Evolutionary conservation across 2,329 filamentous ascomycete genomes (phyloP).

Genomic region (Didymosphaeria variabile): DNA sequence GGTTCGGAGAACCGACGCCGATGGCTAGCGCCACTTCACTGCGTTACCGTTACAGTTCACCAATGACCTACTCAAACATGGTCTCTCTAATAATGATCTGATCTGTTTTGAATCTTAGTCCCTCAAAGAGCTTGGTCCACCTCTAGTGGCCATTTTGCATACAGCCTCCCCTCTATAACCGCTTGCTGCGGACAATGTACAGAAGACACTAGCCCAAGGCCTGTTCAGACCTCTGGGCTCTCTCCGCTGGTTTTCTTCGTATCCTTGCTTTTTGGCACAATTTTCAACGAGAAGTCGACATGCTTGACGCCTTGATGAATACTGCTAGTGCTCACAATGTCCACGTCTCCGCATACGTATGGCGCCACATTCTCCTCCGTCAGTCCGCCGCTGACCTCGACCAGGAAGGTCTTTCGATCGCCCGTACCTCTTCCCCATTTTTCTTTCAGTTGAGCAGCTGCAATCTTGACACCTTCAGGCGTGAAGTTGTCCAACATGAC

Average conservation of each 20-base stretch:
- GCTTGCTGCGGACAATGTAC: neutral
- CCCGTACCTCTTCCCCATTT: conserved; percentile 75
- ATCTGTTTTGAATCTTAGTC: neutral
- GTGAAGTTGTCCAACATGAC: conserved; percentile 98
- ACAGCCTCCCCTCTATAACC: neutral
- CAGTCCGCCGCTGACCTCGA: conserved; percentile 93
- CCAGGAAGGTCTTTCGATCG: conserved; percentile 70
- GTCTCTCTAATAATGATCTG: too few species aligned
- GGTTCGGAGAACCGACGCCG: conserved; percentile 1
- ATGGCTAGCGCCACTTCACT: neutral
- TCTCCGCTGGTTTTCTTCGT: conserved; percentile 21
- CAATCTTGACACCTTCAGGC: conserved; percentile 76
- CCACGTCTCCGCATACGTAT: conserved; percentile 85
- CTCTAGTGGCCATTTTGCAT: neutral
- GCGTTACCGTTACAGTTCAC: too few species aligned
- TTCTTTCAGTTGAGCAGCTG: conserved; percentile 78
- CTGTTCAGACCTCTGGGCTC: conserved; percentile 23
- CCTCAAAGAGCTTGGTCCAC: neutral
- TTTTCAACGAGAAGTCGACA: conserved; percentile 96
- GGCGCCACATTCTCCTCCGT: conserved; percentile 82
- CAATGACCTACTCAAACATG: too few species aligned
- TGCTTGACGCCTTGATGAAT: conserved; percentile 96
- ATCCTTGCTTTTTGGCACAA: conserved; percentile 60
- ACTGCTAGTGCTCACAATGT: conserved; percentile 94
- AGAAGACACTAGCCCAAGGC: neutral